Base-by-base conservation (phyloP, 345 rosid genomes). In the Lepidium didymum region DNA sequence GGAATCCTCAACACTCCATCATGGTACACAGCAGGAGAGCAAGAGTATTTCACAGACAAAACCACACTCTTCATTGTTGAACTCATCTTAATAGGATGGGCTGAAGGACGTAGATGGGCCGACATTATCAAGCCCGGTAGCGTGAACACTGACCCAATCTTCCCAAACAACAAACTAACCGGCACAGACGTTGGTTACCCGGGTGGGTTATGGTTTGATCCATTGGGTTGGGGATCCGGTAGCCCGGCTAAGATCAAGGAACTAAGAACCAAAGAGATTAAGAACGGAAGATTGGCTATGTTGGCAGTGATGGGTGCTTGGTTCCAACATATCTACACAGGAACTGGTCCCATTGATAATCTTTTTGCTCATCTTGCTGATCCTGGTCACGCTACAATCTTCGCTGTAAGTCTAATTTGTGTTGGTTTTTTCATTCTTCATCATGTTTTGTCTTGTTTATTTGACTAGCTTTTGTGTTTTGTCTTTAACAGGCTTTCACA, bases 281-380 rank as follows among this genome's bases (percentile, higher is more conserved):
- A 94, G 82, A 94, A 91, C 56, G 99, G 96, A 1, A 84, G 99
- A 68, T 71, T 91, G 79, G 97, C 97, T 38, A 94, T 94, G 96
- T 80, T 94, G 87, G 96, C 99, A 40, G 99, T 94, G 66, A 86
- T 94, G 87, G 99, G 99, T 35, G 99, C 97, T 8, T 91, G 99
- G 99, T 94, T 94, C 85, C 97, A 94, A 77, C 99, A 94, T 65
- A 86, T 94, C 53, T 94, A 94, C 87, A 91, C 97, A 0, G 97
- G 97, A 12, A 85, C 96, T 19, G 99, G 99, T 40, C 99, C 99
- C 10, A 94, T 94, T 18, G 99, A 91, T 73, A 94, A 94, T 69
- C 91, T 94, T 63, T 91, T 89, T 59, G 96, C 96, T 33, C 99
- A 94, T 79, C 97, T 94, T 14, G 87, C 96, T 43, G 97, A 94